Evolutionary conservation across 1,139 yeast species (phyloP).

Genomic region (Suhomyces bokatorum): DNA sequence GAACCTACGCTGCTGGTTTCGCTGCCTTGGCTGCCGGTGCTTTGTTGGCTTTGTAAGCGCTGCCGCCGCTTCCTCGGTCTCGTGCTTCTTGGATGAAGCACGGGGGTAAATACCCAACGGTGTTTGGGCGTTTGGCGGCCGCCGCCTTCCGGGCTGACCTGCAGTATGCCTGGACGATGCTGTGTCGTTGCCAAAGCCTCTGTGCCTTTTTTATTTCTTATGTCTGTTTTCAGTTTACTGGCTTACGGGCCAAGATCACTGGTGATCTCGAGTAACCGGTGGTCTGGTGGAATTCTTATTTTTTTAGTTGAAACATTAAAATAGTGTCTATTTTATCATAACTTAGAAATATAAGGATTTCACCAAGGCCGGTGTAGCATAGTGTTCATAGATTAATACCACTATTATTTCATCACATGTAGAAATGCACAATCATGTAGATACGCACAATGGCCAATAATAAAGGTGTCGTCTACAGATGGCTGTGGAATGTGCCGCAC

Average conservation of each 20-base stretch:
- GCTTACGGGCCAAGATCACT: constrained; percentile 3
- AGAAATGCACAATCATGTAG: background rate
- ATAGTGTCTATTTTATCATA: constrained; percentile 8
- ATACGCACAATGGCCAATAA: no score
- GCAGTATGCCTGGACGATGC: constrained; percentile 1
- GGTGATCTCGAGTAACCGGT: constrained; percentile 8
- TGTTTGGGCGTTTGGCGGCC: background rate
- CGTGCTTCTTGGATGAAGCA: constrained; percentile 6
- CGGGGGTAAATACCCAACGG: constrained; percentile 7
- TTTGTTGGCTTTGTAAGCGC: constrained; percentile 49
- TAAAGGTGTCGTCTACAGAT: no score
- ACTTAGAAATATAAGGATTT: constrained; percentile 11
- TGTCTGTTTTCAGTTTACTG: constrained; percentile 11
- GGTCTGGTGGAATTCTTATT: constrained; percentile 5
- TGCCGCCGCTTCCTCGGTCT: background rate
- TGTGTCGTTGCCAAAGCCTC: background rate
- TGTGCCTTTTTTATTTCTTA: constrained; percentile 10
- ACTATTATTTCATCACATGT: background rate
- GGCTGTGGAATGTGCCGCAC: no score
- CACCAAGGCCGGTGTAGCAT: constrained; percentile 1
- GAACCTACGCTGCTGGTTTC: constrained; percentile 42
- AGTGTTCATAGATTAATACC: constrained; percentile 7
- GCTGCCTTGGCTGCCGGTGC: constrained; percentile 55
- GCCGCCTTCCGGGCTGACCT: background rate
- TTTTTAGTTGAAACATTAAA: constrained; percentile 9